A percentile compares a stretch with the other conserved stretches of the same genome.
These are phyloP conservation scores for Podospora comata DNA, from an alignment of 495 filamentous ascomycete species.

Conservation along the genomic window DNA sequence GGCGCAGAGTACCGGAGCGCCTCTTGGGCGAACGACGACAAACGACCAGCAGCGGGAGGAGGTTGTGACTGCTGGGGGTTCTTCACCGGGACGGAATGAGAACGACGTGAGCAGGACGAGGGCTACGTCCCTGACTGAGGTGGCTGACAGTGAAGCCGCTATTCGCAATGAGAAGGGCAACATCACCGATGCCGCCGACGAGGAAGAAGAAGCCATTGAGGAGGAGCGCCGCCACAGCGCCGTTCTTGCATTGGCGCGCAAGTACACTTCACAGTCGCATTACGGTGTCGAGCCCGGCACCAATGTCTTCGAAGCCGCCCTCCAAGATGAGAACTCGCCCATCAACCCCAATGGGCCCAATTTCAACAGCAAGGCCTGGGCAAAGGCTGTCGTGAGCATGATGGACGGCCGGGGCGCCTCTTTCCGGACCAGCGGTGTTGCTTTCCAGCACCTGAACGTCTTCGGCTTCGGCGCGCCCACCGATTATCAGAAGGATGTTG, in stretches of 20 bases:
- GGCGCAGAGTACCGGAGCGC: conserved; percentile 35
- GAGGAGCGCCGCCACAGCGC: conserved; percentile 40
- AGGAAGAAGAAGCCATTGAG: conserved; percentile 42
- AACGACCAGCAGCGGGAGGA: conserved; percentile 24
- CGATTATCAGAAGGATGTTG: conserved; percentile 76
- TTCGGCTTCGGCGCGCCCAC: conserved; percentile 74
- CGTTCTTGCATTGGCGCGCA: conserved; percentile 45
- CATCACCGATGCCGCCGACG: conserved; percentile 31
- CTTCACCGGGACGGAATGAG: conserved; percentile 26
- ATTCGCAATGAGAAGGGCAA: conserved; percentile 26
- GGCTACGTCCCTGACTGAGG: conserved; percentile 37
- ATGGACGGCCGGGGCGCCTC: conserved; percentile 41
- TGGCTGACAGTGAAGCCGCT: conserved; percentile 25
- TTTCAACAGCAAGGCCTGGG: conserved; percentile 55
- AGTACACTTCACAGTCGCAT: conserved; percentile 45
- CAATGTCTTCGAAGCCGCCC: conserved; percentile 37
- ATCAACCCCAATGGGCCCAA: conserved; percentile 52
- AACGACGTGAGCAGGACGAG: conserved; percentile 29
- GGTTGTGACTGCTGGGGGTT: conserved; percentile 8
- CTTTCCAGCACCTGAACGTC: conserved; percentile 64
- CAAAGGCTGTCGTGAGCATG: conserved; percentile 51
- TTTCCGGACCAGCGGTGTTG: conserved; percentile 51
- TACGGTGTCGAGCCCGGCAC: conserved; percentile 23
- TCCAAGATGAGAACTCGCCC: conserved; percentile 39
- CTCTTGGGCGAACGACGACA: conserved; percentile 24